Percentiles rank a stretch among this genome's conserved stretches.
Conservation (phyloP, 306 rosid species). For the Sicyos edulis region DNA sequence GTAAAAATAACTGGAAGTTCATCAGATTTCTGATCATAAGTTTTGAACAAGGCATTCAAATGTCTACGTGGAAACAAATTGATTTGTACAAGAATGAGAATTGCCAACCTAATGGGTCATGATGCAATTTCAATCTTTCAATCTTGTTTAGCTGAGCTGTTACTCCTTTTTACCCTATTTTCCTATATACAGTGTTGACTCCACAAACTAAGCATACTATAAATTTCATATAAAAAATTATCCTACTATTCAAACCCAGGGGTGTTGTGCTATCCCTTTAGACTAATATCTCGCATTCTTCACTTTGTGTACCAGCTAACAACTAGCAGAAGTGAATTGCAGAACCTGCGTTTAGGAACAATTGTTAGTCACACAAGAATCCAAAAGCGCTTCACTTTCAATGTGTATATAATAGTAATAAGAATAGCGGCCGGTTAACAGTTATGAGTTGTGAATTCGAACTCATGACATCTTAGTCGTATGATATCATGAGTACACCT, state of each 20-base stretch:
- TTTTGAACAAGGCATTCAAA: constrained; percentile 34
- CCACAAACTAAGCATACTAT: constrained; percentile 14
- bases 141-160: constrained; percentile 26
- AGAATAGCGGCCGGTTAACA: too few species aligned
- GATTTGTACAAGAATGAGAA: constrained; percentile 51
- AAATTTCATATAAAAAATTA: constrained; percentile 8
- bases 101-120: constrained; percentile 25
- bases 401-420: too few species aligned
- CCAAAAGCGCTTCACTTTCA: neutral
- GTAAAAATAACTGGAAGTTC: constrained; percentile 1
- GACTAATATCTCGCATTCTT: constrained; percentile 13
- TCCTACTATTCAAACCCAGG: constrained; percentile 16
- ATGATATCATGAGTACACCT: too few species aligned
- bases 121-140: constrained; percentile 19
- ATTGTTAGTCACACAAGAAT: neutral
- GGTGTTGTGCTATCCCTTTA: neutral
- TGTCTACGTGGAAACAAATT: constrained; percentile 45
- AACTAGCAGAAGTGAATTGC: neutral
- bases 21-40: constrained; percentile 14
- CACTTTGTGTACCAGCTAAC: neutral
- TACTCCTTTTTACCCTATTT: constrained; percentile 39
- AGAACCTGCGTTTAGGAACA: constrained; percentile 13
- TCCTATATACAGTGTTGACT: constrained; percentile 46
- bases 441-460: too few species aligned
- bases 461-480: too few species aligned